These are phyloP conservation scores for Neurospora sp. DNA, from an alignment of 495 filamentous ascomycete species.

Conservation along the genomic window DNA sequence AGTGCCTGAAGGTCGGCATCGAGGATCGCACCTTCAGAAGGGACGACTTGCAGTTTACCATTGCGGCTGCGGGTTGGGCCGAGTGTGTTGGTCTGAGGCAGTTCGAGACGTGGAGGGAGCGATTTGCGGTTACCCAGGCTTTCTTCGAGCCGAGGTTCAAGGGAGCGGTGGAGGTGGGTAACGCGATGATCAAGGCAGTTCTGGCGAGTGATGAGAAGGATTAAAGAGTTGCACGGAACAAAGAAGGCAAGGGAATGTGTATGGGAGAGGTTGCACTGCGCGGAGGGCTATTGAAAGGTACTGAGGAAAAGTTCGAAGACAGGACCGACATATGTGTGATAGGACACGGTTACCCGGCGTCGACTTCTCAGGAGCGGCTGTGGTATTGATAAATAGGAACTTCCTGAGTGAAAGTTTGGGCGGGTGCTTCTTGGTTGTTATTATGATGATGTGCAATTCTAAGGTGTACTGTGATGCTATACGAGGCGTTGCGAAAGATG, in stretches of 20 bases:
- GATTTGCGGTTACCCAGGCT: slow-evolving; percentile 76
- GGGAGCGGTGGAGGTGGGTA: slow-evolving; percentile 76
- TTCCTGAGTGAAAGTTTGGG: not conserved
- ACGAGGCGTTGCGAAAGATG: not conserved
- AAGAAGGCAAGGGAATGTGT: not conserved
- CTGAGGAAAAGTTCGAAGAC: no score
- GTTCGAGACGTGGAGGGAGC: slow-evolving; percentile 80
- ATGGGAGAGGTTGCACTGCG: not conserved
- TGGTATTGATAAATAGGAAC: not conserved
- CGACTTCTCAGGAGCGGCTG: not conserved
- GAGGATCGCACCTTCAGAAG: slow-evolving; percentile 79
- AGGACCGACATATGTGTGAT: no score
- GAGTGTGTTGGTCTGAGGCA: slow-evolving; percentile 84
- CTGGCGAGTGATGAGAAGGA: slow-evolving; percentile 53
- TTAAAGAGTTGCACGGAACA: not conserved
- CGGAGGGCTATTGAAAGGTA: not conserved
- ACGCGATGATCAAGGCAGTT: slow-evolving; percentile 95
- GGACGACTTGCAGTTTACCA: slow-evolving; percentile 94
- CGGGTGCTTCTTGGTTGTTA: not conserved
- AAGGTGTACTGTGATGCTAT: not conserved
- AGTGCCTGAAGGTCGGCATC: slow-evolving; percentile 74
- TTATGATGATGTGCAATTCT: not conserved
- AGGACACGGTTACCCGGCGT: not conserved
- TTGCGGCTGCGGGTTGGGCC: slow-evolving; percentile 90
- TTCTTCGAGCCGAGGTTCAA: slow-evolving; percentile 87